These are phyloP conservation scores for Nothophytophthora sp. DNA, from an alignment of 352 stramenopile species.

Conservation along the genomic window DNA sequence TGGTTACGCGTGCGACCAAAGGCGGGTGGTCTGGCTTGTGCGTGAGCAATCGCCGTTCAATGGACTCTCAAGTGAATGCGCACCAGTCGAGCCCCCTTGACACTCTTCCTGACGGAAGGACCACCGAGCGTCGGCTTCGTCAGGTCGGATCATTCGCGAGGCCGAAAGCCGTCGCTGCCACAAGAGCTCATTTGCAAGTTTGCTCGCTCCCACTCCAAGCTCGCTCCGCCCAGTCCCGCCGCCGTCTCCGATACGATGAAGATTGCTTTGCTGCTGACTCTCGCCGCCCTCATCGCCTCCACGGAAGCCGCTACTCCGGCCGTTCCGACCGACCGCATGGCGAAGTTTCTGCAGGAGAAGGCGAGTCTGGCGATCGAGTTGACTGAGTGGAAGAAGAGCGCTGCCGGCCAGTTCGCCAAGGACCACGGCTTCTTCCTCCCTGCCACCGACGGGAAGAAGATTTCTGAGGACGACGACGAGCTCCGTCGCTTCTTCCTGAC, in stretches of 20 bases:
- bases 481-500: slow-evolving; percentile 62
- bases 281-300: slow-evolving; percentile 15
- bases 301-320: slow-evolving; percentile 16
- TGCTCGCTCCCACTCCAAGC: slow-evolving; percentile 16
- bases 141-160: neutral
- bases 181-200: slow-evolving; percentile 37
- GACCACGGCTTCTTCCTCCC: slow-evolving; percentile 42
- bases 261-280: slow-evolving; percentile 26
- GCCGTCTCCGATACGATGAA: slow-evolving; percentile 34
- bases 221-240: slow-evolving; percentile 14
- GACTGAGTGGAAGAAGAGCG: slow-evolving; percentile 50
- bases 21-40: neutral
- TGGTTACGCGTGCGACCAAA: slow-evolving; percentile 29
- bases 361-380: slow-evolving; percentile 39
- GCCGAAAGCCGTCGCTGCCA: neutral
- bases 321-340: slow-evolving; percentile 31
- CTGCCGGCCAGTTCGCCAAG: slow-evolving; percentile 47
- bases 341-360: slow-evolving; percentile 53
- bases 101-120: no score
- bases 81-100: no score
- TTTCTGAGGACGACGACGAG: slow-evolving; percentile 33
- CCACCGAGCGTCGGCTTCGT: no score
- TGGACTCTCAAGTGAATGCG: no score
- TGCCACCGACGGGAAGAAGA: neutral
- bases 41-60: no score